Evolutionary conservation across 192 early-diverging fungal species (phyloP), one percentile per base, ranked within the genome.

Genomic region (Entophlyctis helioformis): DNA sequence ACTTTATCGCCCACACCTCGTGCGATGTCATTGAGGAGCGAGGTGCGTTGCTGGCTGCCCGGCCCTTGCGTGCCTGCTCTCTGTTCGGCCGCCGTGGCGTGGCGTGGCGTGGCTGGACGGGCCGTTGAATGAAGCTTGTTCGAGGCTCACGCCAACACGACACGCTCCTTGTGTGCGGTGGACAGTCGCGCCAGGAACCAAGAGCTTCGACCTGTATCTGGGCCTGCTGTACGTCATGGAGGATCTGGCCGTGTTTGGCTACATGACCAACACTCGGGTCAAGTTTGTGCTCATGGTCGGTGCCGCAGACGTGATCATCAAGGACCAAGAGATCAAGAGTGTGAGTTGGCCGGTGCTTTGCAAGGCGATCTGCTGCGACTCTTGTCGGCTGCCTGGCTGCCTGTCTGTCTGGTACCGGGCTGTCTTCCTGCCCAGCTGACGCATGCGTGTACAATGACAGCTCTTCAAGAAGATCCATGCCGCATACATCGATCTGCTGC

Each of bases 1-100:
- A 90, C 66, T 91, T 87, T 52, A 59, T 91, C 56, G 85, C 83
- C n/a, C 86, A 91, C 50, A 91, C 89, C 1, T 83, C 89, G 0
- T 80, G 78, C 55, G 91, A 95, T 62, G 71, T 91, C 4, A 84
- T 95, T 53, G 91, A 91, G 45, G 86, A 89, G 63, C 58, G 83
- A 69, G 76, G 84, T 81, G 36, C 18, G 31, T 11, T 57, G 28
- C 18, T 24, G 15, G 12, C 22, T 22, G n/a, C n/a, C n/a, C n/a
- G n/a, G n/a, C n/a, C n/a, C n/a, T n/a, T n/a, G n/a, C n/a, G n/a
- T n/a, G n/a, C n/a, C n/a, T n/a, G n/a, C n/a, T n/a, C n/a, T n/a
- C n/a, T n/a, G n/a, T n/a, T n/a, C n/a, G n/a, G n/a, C n/a, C n/a
- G n/a, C n/a, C n/a, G n/a, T n/a, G n/a, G n/a, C n/a, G n/a, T n/a